Base-by-base conservation (phyloP, 805 yeast species). In the Metschnikowia chrysomelidarum region DNA sequence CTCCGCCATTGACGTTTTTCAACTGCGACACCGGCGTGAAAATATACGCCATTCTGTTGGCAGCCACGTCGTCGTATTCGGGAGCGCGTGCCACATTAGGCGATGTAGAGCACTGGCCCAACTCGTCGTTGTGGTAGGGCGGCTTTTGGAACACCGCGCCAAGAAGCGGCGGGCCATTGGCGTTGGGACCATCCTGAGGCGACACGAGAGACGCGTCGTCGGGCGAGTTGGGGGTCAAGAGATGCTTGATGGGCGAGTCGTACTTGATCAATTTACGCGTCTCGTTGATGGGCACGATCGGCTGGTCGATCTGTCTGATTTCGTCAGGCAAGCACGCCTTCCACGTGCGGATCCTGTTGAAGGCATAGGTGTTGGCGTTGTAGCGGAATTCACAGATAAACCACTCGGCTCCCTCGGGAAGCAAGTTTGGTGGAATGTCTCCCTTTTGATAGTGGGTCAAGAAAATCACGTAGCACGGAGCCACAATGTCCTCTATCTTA, bases 251-350 rank as follows among this genome's bases (percentile, higher is more conserved):
- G 10, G 98, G 98, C 5, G 96, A 87, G 34, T 85, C 88, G 51
- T 76, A 80, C 53, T 82, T 80, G 54, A 80, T 80, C 56, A 84
- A 71, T 46, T 76, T 75, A 52, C 89, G 73, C 34, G 85, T 76
- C 40, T 77, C 79, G 36, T 54, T 61, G 32, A 91, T 71, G 6
- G 91, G 88, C 24, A 77, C 76, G 15, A 84, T 78, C 21, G 85
- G 83, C 38, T 65, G 69, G 53, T 89, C 97, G 51, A 86, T 91
- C 36, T 71, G 68, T 51, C 98, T 78, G 30, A 91, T 84, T 60
- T 91, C 98, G 60, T 93, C 98, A 0, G 98, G 98, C 47, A 93
- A 72, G 68, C 98, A 93, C 5, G 97, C 97, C 61, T 87, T 91
- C 98, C 98, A 93, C 2, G 98, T 91, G 55, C 98, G 76, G 52